phyloP scores from a whole-genome alignment of 2,329 filamentous ascomycete species.

The Penicillium sp. region DNA sequence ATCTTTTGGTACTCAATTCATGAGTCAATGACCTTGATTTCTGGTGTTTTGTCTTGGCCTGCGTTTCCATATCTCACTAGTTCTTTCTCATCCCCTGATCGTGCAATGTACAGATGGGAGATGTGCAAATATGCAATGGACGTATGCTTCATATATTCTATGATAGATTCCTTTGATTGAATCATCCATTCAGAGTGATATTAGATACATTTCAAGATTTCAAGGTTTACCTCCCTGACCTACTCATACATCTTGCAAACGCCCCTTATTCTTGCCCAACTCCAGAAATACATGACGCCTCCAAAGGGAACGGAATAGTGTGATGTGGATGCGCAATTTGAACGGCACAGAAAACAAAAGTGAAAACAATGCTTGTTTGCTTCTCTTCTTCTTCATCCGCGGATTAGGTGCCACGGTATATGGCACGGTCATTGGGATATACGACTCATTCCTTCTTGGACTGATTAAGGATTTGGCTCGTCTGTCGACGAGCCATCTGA shows the following conservation, averaged over 20 bases:
- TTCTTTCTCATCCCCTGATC: slow-evolving; percentile 4
- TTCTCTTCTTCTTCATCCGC: neutral
- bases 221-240: neutral
- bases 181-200: neutral
- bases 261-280: neutral
- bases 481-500: slow-evolving; percentile 19
- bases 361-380: neutral
- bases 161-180: neutral
- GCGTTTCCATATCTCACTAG: neutral
- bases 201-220: neutral
- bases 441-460: slow-evolving; percentile 25
- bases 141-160: neutral
- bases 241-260: neutral
- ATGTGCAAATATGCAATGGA: slow-evolving; percentile 17
- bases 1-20: slow-evolving; percentile 6
- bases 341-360: neutral
- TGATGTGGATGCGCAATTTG: neutral
- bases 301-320: neutral
- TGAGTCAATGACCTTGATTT: slow-evolving; percentile 17
- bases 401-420: slow-evolving; percentile 30
- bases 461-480: slow-evolving; percentile 27
- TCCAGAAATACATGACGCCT: neutral
- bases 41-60: slow-evolving; percentile 11
- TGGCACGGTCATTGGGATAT: slow-evolving; percentile 32
- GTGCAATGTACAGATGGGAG: slow-evolving; percentile 20